These are phyloP conservation scores for Rosa lucieae DNA, from an alignment of 306 rosid species.

Conservation along the genomic window DNA sequence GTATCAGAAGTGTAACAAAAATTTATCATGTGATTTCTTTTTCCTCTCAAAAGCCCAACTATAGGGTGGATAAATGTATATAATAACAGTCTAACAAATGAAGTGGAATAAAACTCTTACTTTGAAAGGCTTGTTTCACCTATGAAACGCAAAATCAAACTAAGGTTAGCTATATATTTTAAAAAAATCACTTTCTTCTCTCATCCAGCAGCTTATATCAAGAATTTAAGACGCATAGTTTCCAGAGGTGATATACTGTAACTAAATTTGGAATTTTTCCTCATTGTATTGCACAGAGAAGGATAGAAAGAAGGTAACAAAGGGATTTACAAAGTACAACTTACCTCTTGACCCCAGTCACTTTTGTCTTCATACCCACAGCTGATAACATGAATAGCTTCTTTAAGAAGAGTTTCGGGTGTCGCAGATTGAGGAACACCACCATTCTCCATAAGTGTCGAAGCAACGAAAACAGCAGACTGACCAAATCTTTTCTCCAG, in stretches of 20 bases:
- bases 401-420: slow-evolving; percentile 93
- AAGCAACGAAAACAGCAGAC: slow-evolving; percentile 88
- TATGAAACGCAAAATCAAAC: not conserved
- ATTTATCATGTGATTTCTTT: not conserved
- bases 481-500: slow-evolving; percentile 96
- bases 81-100: no score
- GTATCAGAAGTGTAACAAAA: not conserved
- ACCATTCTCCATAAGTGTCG: slow-evolving; percentile 97
- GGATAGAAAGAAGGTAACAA: slow-evolving; percentile 12
- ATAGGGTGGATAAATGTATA: not conserved
- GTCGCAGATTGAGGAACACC: slow-evolving; percentile 98
- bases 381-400: slow-evolving; percentile 98
- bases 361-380: slow-evolving; percentile 96
- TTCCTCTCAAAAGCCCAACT: not conserved
- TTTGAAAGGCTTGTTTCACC: not conserved
- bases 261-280: not conserved
- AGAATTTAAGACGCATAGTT: not conserved
- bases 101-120: not conserved
- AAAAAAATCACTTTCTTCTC: not conserved
- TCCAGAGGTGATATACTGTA: not conserved
- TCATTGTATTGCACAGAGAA: not conserved
- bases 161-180: not conserved
- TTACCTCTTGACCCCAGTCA: slow-evolving; percentile 94
- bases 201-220: not conserved
- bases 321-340: slow-evolving; percentile 21